phyloP scores from a whole-genome alignment of 164 flowering plant species.

The Nymphaea thermarum region DNA sequence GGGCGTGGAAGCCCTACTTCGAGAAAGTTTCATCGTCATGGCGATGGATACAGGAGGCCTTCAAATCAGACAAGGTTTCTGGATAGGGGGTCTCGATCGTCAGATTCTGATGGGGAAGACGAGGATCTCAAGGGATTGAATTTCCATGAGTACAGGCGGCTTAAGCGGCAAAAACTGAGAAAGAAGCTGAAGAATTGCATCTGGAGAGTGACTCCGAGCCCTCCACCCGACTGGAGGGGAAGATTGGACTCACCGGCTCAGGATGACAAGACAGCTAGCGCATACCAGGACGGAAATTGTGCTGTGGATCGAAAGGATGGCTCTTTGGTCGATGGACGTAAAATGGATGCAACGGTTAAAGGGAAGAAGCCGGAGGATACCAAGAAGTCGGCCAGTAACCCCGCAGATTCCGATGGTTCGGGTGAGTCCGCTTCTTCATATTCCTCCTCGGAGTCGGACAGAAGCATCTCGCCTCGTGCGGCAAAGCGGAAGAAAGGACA shows the following conservation, averaged over 20 bases:
- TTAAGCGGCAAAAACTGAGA: slow-evolving; percentile 78
- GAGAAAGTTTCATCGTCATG: neutral
- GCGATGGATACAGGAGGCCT: neutral
- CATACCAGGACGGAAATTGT: neutral
- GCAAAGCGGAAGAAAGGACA: slow-evolving; percentile 6
- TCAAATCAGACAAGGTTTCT: slow-evolving; percentile 15
- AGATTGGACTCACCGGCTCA: slow-evolving; percentile 20
- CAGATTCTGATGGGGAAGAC: slow-evolving; percentile 48
- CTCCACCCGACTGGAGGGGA: slow-evolving; percentile 44
- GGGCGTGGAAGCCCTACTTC: neutral
- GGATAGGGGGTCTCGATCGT: slow-evolving; percentile 30
- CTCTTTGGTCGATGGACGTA: neutral
- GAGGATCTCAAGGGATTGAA: slow-evolving; percentile 79
- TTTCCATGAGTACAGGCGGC: slow-evolving; percentile 63
- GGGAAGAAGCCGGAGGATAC: neutral
- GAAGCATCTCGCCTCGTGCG: slow-evolving; percentile 19
- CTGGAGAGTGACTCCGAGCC: slow-evolving; percentile 81
- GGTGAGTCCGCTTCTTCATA: neutral
- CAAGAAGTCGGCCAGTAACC: slow-evolving; percentile 1
- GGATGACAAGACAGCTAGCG: neutral
- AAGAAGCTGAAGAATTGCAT: slow-evolving; percentile 44
- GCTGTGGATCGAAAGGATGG: neutral
- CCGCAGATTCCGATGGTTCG: slow-evolving; percentile 13
- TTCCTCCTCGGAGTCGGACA: slow-evolving; percentile 21
- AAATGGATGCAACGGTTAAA: neutral